Percentiles rank a stretch among this genome's conserved stretches.
phyloP scores from a whole-genome alignment of 2,329 filamentous ascomycete genomes.

The Fusarium sp. region DNA sequence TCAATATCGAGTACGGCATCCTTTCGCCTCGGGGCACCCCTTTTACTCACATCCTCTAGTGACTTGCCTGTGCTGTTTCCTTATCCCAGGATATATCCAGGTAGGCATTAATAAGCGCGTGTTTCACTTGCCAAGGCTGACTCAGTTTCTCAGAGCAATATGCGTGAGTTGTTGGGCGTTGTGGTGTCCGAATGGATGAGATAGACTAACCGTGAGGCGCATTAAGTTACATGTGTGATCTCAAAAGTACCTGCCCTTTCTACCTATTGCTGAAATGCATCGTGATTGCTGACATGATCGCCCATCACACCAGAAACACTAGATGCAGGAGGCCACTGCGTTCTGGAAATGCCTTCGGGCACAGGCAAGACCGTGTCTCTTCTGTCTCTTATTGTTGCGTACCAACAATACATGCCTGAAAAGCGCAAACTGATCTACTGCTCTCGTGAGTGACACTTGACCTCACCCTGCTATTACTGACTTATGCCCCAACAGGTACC shows the following conservation, averaged over 20 bases:
- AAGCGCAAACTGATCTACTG: conserved; percentile 98
- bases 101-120: conserved; percentile 44
- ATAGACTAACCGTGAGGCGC: conserved; percentile 3
- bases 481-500: conserved; percentile 63
- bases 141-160: conserved; percentile 58
- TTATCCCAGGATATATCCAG: conserved; percentile 68
- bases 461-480: conserved; percentile 1
- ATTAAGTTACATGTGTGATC: conserved; percentile 64
- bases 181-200: neutral
- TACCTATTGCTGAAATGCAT: neutral
- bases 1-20: conserved; percentile 58
- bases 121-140: neutral
- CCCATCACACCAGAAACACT: conserved; percentile 68
- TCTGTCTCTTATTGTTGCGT: conserved; percentile 93
- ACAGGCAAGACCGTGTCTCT: conserved; percentile 98
- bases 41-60: conserved; percentile 48
- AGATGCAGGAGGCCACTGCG: conserved; percentile 93
- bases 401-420: conserved; percentile 93
- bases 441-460: conserved; percentile 68
- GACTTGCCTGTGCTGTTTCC: conserved; percentile 67
- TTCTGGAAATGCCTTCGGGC: conserved; percentile 98
- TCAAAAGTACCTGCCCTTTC: conserved; percentile 56
- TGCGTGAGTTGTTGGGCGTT: conserved; percentile 52
- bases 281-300: neutral
- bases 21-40: neutral